Base-by-base conservation (phyloP, 805 yeast species). In the Wickerhamiella nectarea region DNA sequence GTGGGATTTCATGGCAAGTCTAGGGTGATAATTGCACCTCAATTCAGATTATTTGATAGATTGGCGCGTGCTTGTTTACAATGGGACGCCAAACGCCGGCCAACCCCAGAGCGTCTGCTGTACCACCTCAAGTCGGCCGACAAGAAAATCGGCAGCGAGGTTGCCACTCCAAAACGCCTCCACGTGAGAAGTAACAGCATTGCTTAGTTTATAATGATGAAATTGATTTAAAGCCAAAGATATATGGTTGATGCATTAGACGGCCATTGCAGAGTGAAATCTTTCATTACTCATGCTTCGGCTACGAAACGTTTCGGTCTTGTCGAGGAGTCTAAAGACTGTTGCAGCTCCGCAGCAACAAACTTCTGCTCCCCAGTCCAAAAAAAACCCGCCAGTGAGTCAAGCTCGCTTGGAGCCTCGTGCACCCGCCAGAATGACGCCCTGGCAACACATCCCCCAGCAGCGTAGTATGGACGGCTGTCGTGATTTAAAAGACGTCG, bases 81-180 rank as follows among this genome's bases (percentile, higher is more conserved):
- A 17, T 40, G 43, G 43, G 34, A 40, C 11, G 24, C 43, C 3
- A 12, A 11, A 7, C 31, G 26, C 15, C 35, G 43, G n/a, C 43
- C 43, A 10, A 24, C 31, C 14, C 43, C 43, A 4, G 43, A 40
- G 24, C 37, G 31, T 28, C 36, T 39, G 6, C 18, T 39, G n/a
- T 34, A 31, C 31, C 31, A 39, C 14, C n/a, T 38, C 14, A 18
- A 17, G 36, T 4, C 15, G 15, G 31, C 15, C 15, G 31, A 28
- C n/a, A 28, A 12, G n/a, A 28, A 28, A 15, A 28, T 4, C 15
- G 31, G 28, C 28, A n/a, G 31, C 31, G 31, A 28, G 31, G 6
- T 6, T 8, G 15, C 31, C 8, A 28, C n/a, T 3, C 31, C 31
- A 8, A 11, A n/a, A 15, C 14, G 31, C 3, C 14, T 28, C 6